These are phyloP conservation scores for Blastobotrys americana DNA, from an alignment of 805 yeast genomes.

Conservation along the genomic window DNA sequence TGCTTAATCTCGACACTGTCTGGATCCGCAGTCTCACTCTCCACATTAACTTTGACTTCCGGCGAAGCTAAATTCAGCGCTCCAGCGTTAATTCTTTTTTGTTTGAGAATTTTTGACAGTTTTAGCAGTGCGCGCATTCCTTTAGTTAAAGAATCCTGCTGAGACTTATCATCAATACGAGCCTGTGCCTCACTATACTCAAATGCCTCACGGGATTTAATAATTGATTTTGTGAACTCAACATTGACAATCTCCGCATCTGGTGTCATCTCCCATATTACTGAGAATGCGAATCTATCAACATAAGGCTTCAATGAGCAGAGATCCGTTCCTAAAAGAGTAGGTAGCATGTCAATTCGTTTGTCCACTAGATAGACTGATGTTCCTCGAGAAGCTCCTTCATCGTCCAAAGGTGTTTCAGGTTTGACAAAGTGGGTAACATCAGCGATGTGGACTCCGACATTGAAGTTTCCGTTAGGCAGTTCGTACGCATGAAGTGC, in stretches of 20 bases:
- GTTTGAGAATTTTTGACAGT: constrained; percentile 78
- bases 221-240: constrained; percentile 77
- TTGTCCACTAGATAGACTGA: constrained; percentile 95
- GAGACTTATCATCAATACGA: constrained; percentile 71
- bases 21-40: constrained; percentile 95
- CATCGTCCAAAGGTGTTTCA: constrained; percentile 83
- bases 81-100: constrained; percentile 85
- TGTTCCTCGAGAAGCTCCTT: constrained; percentile 96
- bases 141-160: constrained; percentile 75
- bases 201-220: constrained; percentile 87
- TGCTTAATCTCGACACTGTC: constrained; percentile 89
- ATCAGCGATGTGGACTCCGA: constrained; percentile 98
- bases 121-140: constrained; percentile 79
- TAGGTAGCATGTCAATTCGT: constrained; percentile 97
- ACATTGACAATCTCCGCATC: constrained; percentile 78
- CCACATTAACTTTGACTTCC: constrained; percentile 95
- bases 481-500: constrained; percentile 82
- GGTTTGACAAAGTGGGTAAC: constrained; percentile 96
- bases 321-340: constrained; percentile 87
- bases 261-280: constrained; percentile 87
- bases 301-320: constrained; percentile 94
- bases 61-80: constrained; percentile 96
- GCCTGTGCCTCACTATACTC: constrained; percentile 90
- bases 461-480: constrained; percentile 92
- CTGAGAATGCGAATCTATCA: constrained; percentile 93